These are phyloP conservation scores for Tuber calosporum DNA, from an alignment of 495 filamentous ascomycete species.

Conservation along the genomic window DNA sequence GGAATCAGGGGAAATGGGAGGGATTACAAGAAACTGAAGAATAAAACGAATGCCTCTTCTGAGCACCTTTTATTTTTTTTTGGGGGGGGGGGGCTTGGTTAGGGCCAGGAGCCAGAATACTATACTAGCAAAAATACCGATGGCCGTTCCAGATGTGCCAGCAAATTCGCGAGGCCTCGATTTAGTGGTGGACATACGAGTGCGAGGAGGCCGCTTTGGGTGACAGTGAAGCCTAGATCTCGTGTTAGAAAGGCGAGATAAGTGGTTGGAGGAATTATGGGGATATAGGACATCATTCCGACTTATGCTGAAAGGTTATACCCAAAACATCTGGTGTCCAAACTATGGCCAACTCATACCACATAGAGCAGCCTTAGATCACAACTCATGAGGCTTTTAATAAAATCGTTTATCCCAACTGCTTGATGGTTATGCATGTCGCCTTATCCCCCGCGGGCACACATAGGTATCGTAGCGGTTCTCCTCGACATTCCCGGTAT, in stretches of 20 bases:
- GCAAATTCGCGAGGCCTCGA: no score
- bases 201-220: constrained; percentile 61
- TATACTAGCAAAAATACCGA: constrained; percentile 18
- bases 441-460: not conserved
- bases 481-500: constrained; percentile 45
- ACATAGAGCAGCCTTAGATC: constrained; percentile 56
- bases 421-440: constrained; percentile 56
- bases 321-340: not conserved
- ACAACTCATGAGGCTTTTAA: constrained; percentile 56
- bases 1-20: constrained; percentile 54
- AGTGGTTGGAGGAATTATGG: constrained; percentile 44
- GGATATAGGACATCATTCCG: constrained; percentile 49
- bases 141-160: no score
- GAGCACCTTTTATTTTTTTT: constrained; percentile 56
- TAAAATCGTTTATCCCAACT: constrained; percentile 53
- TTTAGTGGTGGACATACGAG: constrained; percentile 49
- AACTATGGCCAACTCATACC: constrained; percentile 1
- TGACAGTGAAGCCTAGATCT: constrained; percentile 57
- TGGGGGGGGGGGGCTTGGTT: constrained; percentile 56
- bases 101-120: constrained; percentile 45
- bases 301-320: constrained; percentile 29
- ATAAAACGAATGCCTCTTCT: constrained; percentile 49
- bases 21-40: constrained; percentile 53
- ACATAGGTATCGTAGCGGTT: not conserved
- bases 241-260: constrained; percentile 60